Evolutionary conservation across 163 green algal species (phyloP), one percentile per base, ranked within the genome.

Genomic region (Scenedesmus sp.): DNA sequence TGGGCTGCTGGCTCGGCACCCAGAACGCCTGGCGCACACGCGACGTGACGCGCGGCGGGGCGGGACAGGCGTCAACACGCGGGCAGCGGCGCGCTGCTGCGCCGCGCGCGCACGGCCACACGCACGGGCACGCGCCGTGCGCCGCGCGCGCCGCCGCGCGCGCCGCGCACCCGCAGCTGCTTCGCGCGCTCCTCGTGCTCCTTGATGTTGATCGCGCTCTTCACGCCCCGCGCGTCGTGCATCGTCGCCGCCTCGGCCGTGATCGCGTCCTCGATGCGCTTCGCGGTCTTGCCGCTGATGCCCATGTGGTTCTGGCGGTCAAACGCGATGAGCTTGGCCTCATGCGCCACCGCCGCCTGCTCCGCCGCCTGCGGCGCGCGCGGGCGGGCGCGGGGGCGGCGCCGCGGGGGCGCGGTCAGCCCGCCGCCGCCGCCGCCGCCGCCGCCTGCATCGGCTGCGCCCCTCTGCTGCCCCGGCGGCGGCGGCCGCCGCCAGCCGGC

Each of bases 251-350:
- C 81, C 72, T 95, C 89, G 42, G 85, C 84, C 77, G 74, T 47
- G 44, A 90, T 87, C 1, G 83, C 74, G 3, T 70, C 56, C 77
- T 90, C 76, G 31, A 90, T 84, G 34, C 48, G 72, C 22, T 80
- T 70, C 1, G 90, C 89, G 13, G 85, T 83, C 31, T 64, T 60
- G 28, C 93, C 83, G 56, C 78, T 91, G 22, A 92, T 89, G 39
- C 92, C 93, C 89, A 91, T 90, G 83, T 97, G 92, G 82, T 98
- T 98, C 57, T 92, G 83, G 14, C 93, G 84, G 79, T 98, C 96
- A 87, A 98, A 98, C 1, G 91, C 88, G 34, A 96, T 85, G 26
- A 98, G 82, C 72, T 85, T 83, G 20, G 90, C 91, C 70, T 94
- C 79, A 33, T 83, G 75, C 15, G 90, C 86, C 9, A 97, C 87